Conservation (phyloP, 106 monocot species). For the Amphibolis antarctica region DNA sequence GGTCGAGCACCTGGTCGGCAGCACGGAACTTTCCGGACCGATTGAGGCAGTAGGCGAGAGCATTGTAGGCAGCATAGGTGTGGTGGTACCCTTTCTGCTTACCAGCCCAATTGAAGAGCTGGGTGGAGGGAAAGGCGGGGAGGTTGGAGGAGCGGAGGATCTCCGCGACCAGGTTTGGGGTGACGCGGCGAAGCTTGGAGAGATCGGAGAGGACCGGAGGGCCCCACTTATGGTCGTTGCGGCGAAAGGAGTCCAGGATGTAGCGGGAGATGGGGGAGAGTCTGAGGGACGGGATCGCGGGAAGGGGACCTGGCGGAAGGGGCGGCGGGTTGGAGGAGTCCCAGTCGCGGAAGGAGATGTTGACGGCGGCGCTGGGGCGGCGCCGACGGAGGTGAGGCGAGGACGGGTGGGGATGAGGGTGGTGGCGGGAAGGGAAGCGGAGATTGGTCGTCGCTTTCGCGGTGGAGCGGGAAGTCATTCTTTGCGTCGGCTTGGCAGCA, state of each 20-base stretch:
- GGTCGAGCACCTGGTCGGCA: constrained; percentile 63
- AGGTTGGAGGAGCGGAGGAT: constrained; percentile 49
- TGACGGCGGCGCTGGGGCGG: constrained; percentile 4
- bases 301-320: constrained; percentile 7
- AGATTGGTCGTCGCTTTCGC: background rate
- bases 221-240: constrained; percentile 54
- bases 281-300: constrained; percentile 28
- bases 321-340: constrained; percentile 19
- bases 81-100: constrained; percentile 68
- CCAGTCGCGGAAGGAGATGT: constrained; percentile 55
- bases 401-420: background rate
- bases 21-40: constrained; percentile 33
- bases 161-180: constrained; percentile 59
- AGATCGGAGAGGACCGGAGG: constrained; percentile 61
- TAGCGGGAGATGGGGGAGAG: constrained; percentile 86
- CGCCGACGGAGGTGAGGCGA: background rate
- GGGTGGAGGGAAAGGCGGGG: constrained; percentile 35
- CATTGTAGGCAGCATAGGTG: constrained; percentile 70
- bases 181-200: constrained; percentile 71
- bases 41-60: constrained; percentile 50
- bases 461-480: background rate
- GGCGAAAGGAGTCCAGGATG: constrained; percentile 61
- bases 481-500: too few species aligned
- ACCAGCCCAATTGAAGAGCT: constrained; percentile 80
- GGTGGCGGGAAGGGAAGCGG: background rate